Evolutionary conservation across 83 land plant species (phyloP).

Genomic region (Isoetes engelmannii): DNA sequence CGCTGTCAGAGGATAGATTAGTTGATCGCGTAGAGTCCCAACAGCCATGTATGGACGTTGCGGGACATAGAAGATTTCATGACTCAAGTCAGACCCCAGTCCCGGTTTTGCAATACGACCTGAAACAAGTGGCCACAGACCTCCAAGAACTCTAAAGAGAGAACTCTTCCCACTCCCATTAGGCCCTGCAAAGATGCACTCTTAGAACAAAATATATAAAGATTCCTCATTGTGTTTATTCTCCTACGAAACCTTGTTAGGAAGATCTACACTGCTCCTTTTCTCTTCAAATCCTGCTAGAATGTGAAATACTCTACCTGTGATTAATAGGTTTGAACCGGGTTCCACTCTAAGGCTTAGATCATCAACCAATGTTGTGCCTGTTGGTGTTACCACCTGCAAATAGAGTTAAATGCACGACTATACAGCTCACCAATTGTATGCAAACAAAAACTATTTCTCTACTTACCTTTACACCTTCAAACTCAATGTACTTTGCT

Average conservation of each 20-base stretch:
- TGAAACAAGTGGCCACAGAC: conserved; percentile 92
- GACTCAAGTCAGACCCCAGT: conserved; percentile 82
- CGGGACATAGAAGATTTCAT: conserved; percentile 98
- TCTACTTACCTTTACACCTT: conserved; percentile 72
- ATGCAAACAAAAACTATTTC: background rate
- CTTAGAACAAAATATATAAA: no score
- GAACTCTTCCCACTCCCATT: conserved; percentile 99
- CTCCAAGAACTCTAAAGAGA: conserved; percentile 92
- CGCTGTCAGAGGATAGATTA: conserved; percentile 91
- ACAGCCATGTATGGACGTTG: conserved; percentile 95
- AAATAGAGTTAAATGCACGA: background rate
- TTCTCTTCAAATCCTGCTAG: background rate
- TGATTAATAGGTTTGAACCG: conserved; percentile 93
- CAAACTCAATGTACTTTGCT: conserved; percentile 81
- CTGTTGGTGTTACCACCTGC: conserved; percentile 99
- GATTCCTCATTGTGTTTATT: no score
- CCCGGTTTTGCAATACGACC: conserved; percentile 96
- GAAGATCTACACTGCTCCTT: background rate
- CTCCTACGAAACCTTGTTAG: background rate
- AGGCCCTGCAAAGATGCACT: conserved; percentile 52
- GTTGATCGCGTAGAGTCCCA: conserved; percentile 92
- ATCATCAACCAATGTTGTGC: conserved; percentile 82
- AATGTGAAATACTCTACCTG: conserved; percentile 45
- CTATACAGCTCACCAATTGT: background rate
- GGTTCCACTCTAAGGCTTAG: conserved; percentile 62